phyloP scores from a whole-genome alignment of 1,139 yeast genomes.

The Kurtzmaniella quercitrusa region DNA sequence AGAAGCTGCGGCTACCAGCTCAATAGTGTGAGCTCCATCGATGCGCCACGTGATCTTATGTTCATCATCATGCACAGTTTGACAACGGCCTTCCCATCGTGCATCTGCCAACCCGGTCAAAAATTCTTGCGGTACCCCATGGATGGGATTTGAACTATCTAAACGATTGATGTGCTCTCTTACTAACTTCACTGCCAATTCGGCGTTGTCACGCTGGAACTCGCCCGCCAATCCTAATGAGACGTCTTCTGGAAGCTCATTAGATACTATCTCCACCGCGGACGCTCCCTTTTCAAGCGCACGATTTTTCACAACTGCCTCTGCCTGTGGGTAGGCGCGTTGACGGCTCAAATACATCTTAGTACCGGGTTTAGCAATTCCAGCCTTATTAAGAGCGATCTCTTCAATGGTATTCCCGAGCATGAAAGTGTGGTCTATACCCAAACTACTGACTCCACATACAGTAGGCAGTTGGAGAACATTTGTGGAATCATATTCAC shows the following conservation, averaged over 20 bases:
- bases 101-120: slow-evolving; percentile 63
- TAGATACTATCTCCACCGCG: slow-evolving; percentile 45
- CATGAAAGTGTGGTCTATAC: slow-evolving; percentile 89
- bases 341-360: slow-evolving; percentile 67
- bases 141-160: slow-evolving; percentile 33
- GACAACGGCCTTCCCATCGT: slow-evolving; percentile 95
- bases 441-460: slow-evolving; percentile 82
- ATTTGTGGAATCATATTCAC: slow-evolving; percentile 93
- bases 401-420: slow-evolving; percentile 84
- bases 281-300: slow-evolving; percentile 61
- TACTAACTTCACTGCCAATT: slow-evolving; percentile 78
- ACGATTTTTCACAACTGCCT: slow-evolving; percentile 52
- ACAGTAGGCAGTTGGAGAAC: slow-evolving; percentile 75
- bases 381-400: slow-evolving; percentile 96
- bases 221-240: slow-evolving; percentile 81
- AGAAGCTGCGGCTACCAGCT: slow-evolving; percentile 76
- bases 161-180: slow-evolving; percentile 47
- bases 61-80: slow-evolving; percentile 47
- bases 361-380: slow-evolving; percentile 70
- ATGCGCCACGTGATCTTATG: slow-evolving; percentile 62
- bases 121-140: slow-evolving; percentile 54
- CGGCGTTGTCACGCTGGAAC: slow-evolving; percentile 82
- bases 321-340: slow-evolving; percentile 46
- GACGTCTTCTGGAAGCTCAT: slow-evolving; percentile 25
- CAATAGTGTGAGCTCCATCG: slow-evolving; percentile 96